Evolutionary conservation across 2,329 filamentous ascomycete species (phyloP).

Genomic region (Neoarthrinium moseri): DNA sequence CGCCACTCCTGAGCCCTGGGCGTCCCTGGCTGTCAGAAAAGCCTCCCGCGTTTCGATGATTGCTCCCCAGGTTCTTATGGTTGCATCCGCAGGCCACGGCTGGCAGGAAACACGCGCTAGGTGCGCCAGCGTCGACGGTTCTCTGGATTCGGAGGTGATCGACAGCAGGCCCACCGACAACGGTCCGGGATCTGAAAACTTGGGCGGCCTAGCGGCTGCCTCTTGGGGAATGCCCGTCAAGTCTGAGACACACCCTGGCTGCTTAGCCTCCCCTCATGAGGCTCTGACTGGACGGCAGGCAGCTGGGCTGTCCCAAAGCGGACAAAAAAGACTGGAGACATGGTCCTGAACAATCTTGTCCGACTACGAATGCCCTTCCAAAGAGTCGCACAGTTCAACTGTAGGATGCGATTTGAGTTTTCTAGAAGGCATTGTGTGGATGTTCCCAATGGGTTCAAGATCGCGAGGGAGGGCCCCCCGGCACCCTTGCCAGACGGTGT

Average conservation of each 20-base stretch:
- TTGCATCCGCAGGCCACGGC: slow-evolving; percentile 3
- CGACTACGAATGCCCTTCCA: slow-evolving; percentile 1
- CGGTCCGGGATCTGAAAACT: slow-evolving; percentile 16
- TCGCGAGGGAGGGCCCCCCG: too few relatives aligned
- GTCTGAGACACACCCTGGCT: slow-evolving; percentile 33
- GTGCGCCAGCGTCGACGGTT: slow-evolving; percentile 14
- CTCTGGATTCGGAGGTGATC: slow-evolving; percentile 26
- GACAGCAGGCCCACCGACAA: slow-evolving; percentile 23
- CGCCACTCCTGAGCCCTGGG: neutral
- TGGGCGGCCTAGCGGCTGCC: slow-evolving; percentile 9
- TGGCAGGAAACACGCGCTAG: slow-evolving; percentile 9
- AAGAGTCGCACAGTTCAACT: too few relatives aligned
- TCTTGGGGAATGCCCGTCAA: slow-evolving; percentile 31
- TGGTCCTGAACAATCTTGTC: slow-evolving; percentile 17
- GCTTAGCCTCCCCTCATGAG: slow-evolving; percentile 18
- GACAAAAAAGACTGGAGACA: slow-evolving; percentile 23
- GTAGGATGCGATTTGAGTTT: slow-evolving; percentile 6
- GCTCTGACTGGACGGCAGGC: slow-evolving; percentile 18
- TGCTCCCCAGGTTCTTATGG: neutral
- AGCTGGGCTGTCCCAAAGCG: slow-evolving; percentile 16
- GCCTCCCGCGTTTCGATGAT: slow-evolving; percentile 7
- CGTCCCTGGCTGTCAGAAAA: slow-evolving; percentile 7
- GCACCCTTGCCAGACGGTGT: too few relatives aligned
- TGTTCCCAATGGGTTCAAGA: too few relatives aligned
- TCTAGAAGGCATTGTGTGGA: slow-evolving; percentile 6